phyloP scores from a whole-genome alignment of 129 eudicot genomes.

The Lactuca sativa region DNA sequence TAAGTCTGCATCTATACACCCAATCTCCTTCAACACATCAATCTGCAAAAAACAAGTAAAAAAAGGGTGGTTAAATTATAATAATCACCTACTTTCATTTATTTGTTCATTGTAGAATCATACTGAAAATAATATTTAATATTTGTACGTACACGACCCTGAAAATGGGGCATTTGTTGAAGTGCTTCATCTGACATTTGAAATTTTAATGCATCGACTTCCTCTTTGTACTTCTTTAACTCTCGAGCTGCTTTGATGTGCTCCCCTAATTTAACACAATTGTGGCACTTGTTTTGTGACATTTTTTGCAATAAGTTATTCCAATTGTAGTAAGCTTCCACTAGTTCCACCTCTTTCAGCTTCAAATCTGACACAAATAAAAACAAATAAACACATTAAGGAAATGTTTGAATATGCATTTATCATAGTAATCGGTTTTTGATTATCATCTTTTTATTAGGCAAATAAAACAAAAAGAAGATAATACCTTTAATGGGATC shows the following conservation, averaged over 20 bases:
- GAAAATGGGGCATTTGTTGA: constrained; percentile 97
- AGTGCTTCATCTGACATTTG: constrained; percentile 99
- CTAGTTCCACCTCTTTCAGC: constrained; percentile 68
- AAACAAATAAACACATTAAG: too few species aligned
- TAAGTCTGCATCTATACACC: constrained; percentile 88
- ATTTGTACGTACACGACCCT: constrained; percentile 88
- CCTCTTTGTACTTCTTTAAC: constrained; percentile 56
- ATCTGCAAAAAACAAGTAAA: constrained; percentile 46
- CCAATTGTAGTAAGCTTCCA: constrained; percentile 74
- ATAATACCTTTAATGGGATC: constrained; percentile 84
- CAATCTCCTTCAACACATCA: constrained; percentile 82
- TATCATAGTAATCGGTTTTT: too few species aligned
- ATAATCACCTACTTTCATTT: background rate
- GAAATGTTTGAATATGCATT: too few species aligned
- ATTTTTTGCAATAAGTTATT: constrained; percentile 71
- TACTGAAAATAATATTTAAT: background rate
- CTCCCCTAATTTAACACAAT: constrained; percentile 82
- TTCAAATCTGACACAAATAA: constrained; percentile 59
- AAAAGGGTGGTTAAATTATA: too few species aligned
- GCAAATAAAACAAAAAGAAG: background rate
- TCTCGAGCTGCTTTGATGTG: constrained; percentile 75
- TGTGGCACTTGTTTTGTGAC: constrained; percentile 93
- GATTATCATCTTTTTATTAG: too few species aligned
- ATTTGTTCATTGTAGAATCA: too few species aligned
- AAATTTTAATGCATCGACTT: constrained; percentile 69